Conservation (phyloP, 768 basidiomycete species). For the Trichaptum fuscoviolaceum region DNA sequence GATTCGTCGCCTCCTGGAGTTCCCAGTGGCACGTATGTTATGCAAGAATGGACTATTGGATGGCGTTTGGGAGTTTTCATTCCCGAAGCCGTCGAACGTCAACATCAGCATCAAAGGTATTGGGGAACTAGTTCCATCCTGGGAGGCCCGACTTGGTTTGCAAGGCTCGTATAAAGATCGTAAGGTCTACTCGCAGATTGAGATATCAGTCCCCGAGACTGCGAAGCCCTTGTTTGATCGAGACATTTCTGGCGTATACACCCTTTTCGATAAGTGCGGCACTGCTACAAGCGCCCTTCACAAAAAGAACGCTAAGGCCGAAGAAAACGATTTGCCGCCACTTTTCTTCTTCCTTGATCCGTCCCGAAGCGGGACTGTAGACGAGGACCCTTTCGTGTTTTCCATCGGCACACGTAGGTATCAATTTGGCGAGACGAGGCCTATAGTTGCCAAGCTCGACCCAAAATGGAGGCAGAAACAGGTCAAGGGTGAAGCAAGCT, state of each 20-base stretch:
- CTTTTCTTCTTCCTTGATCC: conserved; percentile 83
- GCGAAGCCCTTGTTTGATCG: conserved; percentile 54
- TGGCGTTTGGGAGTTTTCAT: conserved; percentile 76
- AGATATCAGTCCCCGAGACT: conserved; percentile 51
- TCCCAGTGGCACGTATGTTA: conserved; percentile 71
- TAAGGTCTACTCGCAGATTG: conserved; percentile 59
- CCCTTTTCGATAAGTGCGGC: conserved; percentile 79
- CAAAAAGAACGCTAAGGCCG: conserved; percentile 41
- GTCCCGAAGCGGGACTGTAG: conserved; percentile 66
- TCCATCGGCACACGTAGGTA: conserved; percentile 72
- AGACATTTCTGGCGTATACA: conserved; percentile 76
- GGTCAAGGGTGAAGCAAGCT: conserved; percentile 39
- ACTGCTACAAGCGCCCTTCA: conserved; percentile 84
- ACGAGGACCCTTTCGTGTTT: conserved; percentile 81
- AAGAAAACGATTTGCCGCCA: conserved; percentile 50
- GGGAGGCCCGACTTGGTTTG: conserved; percentile 81
- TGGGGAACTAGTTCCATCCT: conserved; percentile 72
- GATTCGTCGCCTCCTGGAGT: conserved; percentile 65
- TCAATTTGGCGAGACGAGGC: conserved; percentile 77
- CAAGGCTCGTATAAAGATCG: conserved; percentile 58
- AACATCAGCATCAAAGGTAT: conserved; percentile 56
- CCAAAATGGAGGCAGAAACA: conserved; percentile 71
- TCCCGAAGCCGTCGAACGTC: conserved; percentile 57
- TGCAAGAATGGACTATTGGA: conserved; percentile 53
- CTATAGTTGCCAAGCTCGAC: conserved; percentile 69